These are phyloP conservation scores for Cardamine resedifolia DNA, from an alignment of 345 rosid genomes.

Conservation along the genomic window DNA sequence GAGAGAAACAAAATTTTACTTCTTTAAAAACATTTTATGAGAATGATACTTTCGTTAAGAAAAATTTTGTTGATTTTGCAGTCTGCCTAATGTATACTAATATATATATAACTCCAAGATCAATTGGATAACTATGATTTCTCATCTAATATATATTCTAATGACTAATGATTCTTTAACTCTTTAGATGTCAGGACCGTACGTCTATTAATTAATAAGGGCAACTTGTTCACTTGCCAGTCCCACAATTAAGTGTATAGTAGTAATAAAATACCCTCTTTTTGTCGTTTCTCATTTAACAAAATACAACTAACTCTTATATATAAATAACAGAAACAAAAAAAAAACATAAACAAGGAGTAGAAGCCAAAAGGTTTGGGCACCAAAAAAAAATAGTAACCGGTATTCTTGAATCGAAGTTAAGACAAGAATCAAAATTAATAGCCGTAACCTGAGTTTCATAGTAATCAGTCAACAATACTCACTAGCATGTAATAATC, in stretches of 20 bases:
- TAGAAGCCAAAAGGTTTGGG: neutral
- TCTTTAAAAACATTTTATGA: neutral
- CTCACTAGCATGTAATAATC: constrained; percentile 20
- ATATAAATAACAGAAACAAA: neutral
- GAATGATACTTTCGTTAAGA: neutral
- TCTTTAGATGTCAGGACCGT: neutral
- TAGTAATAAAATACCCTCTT: neutral
- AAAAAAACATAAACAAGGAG: neutral
- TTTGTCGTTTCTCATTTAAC: neutral
- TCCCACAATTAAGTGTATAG: neutral
- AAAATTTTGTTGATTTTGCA: neutral
- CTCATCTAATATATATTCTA: neutral
- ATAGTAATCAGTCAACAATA: constrained; percentile 10
- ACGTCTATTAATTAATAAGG: neutral
- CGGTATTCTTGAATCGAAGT: neutral
- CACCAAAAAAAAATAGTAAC: neutral
- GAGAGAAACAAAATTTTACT: neutral
- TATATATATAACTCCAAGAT: neutral
- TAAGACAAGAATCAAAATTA: neutral
- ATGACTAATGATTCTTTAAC: neutral
- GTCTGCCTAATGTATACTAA: neutral
- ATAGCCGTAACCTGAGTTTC: neutral
- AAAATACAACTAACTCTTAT: neutral
- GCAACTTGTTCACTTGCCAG: neutral
- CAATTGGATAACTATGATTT: constrained; percentile 4